Evolutionary conservation across 2,329 filamentous ascomycete genomes (phyloP), one percentile per base, ranked within the genome.

Genomic region (Xylariaceae sp.): DNA sequence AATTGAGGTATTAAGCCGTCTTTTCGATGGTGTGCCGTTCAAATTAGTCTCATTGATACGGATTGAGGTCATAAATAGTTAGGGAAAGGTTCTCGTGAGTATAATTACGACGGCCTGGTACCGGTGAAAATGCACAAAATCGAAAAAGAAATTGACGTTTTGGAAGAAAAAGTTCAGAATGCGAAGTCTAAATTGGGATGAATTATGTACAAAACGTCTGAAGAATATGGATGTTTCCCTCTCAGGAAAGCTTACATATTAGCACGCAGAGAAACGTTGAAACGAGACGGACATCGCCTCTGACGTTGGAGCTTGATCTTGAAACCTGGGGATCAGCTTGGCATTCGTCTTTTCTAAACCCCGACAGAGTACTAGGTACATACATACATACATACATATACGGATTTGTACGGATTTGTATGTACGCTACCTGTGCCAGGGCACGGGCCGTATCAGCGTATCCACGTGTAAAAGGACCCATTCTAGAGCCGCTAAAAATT

Each of bases 281-380:
- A 51, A 57, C 47, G 19, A 41, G 14, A 48, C 26, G 42, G 48
- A 52, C 26, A 40, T 56, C 32, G 52, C 43, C 52, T 56, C 60
- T 41, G 57, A 58, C 45, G 49, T 60, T 53, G 54, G 49, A 57
- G 52, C 50, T 56, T 20, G 41, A 49, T 56, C 46, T 56, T 59
- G 54, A 62, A 64, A 61, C 61, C 42, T 47, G 48, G 44, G 50
- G 48, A 55, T 58, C 53, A 58, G 49, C 61, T 64, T 64, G 61
- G 61, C 61, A 46, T 54, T 42, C 7, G 32, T 10, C 3, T 16
- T 29, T n/a, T n/a, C n/a, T n/a, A n/a, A n/a, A n/a, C n/a, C n/a
- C n/a, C n/a, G n/a, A n/a, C n/a, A n/a, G n/a, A n/a, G n/a, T n/a
- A n/a, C n/a, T n/a, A n/a, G n/a, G n/a, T n/a, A n/a, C n/a, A n/a